Base-by-base conservation (phyloP, 371 early-diverging fungal genomes). In the Rhizopus stolonifer region DNA sequence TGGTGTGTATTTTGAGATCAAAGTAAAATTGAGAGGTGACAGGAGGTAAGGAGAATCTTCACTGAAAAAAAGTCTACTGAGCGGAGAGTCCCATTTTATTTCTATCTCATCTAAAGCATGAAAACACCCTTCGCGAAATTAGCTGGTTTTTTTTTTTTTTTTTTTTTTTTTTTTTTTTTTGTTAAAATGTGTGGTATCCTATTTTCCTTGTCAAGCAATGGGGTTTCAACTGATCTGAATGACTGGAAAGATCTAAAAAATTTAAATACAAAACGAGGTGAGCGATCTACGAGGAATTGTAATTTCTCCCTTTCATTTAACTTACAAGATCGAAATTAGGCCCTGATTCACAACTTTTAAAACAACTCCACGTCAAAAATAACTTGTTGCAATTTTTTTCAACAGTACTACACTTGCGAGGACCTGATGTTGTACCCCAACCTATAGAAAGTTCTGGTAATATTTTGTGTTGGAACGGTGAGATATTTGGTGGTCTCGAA, bases 361-460 rank as follows among this genome's bases (percentile, higher is more conserved):
- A 68, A 3, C 24, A 26, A 25, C 29, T 65, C 3, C 44, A 47
- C 9, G 32, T 46, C 14, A 10, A 21, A 4, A 29, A 22, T 14
- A 4, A 60, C 1, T 4, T 22, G n/a, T 52, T 79, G 48, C 68
- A 62, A 14, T 64, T 90, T 39, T 86, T 73, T 46, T 88, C 87
- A 0, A 80, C 88, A 10, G 92, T 91, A 0, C 78, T 95, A 33
- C 90, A 91, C 64, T 74, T 95, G 21, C 82, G 95, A 25, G 94
- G 94, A 0, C 60, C 67, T 4, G 36, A 59, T 6, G 65, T 81
- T 3, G 80, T 81, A n/a, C 61, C 70, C 2, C 95, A 95, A 60
- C 95, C 95, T 2, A 74, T 25, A 33, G 31, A 26, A 29, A 21
- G 31, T 3, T 54, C 70, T 3, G 83, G 81, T 4, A 79, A 87